These are phyloP conservation scores for Ascocoryne sarcoides DNA, from an alignment of 2,329 filamentous ascomycete species.

Conservation along the genomic window DNA sequence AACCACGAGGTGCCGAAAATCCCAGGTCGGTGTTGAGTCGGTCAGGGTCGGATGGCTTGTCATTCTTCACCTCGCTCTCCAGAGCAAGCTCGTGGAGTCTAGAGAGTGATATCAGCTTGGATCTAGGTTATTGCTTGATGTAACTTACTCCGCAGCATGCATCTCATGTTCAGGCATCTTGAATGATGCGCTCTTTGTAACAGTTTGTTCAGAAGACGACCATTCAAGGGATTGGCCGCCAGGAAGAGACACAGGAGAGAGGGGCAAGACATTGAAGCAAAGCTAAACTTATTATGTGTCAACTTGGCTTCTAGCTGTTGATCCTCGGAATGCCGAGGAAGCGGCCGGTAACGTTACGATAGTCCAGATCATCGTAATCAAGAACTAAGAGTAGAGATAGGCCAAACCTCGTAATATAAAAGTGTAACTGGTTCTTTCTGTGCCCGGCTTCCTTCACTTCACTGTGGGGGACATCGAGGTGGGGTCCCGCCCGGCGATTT, in stretches of 20 bases:
- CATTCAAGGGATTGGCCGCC: not conserved
- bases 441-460: no score
- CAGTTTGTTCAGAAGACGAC: not conserved
- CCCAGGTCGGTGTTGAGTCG: slow-evolving; percentile 11
- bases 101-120: not conserved
- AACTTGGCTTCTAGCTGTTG: no score
- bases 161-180: slow-evolving; percentile 17
- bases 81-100: slow-evolving; percentile 12
- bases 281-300: not conserved
- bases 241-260: not conserved
- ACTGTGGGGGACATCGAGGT: no score
- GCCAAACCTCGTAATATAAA: no score
- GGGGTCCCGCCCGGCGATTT: no score
- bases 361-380: slow-evolving; percentile 16
- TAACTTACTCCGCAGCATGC: slow-evolving; percentile 11
- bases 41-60: slow-evolving; percentile 7
- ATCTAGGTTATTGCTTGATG: no score
- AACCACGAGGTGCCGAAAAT: slow-evolving; percentile 6
- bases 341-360: not conserved
- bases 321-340: not conserved
- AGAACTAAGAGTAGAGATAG: no score
- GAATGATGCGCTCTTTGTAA: no score
- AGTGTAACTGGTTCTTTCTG: no score
- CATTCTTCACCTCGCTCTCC: slow-evolving; percentile 10
- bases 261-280: not conserved